phyloP scores from a whole-genome alignment of 2,329 filamentous ascomycete genomes.

The Xylariales sp. region DNA sequence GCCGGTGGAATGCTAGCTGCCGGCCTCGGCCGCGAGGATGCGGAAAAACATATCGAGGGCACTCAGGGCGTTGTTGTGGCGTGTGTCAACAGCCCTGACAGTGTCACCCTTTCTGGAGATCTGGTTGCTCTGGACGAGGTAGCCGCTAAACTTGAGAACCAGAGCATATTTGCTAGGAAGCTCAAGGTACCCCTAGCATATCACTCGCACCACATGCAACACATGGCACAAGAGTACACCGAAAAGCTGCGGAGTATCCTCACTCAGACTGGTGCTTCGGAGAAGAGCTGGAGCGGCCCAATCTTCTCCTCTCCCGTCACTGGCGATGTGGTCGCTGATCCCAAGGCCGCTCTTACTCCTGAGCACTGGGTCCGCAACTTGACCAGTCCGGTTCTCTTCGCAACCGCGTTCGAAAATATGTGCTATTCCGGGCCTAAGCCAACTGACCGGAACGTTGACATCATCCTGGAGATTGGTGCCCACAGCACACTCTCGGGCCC shows the following conservation, averaged over 20 bases:
- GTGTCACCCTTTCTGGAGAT: slow-evolving; percentile 45
- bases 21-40: slow-evolving; percentile 9
- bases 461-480: slow-evolving; percentile 4
- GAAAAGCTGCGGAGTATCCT: neutral
- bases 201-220: slow-evolving; percentile 25
- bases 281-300: neutral
- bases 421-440: slow-evolving; percentile 18
- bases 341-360: slow-evolving; percentile 2
- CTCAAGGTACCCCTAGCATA: slow-evolving; percentile 22
- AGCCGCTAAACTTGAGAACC: slow-evolving; percentile 21
- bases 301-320: slow-evolving; percentile 6
- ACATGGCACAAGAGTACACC: slow-evolving; percentile 14
- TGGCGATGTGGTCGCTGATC: neutral
- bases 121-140: slow-evolving; percentile 35
- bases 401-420: slow-evolving; percentile 31
- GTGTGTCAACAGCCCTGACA: slow-evolving; percentile 35
- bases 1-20: slow-evolving; percentile 26
- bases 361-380: slow-evolving; percentile 22
- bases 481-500: slow-evolving; percentile 5
- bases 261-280: slow-evolving; percentile 1
- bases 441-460: slow-evolving; percentile 10
- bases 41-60: neutral
- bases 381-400: slow-evolving; percentile 18
- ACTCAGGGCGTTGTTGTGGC: slow-evolving; percentile 34
- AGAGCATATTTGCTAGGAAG: slow-evolving; percentile 10